Percentiles rank a stretch among this genome's conserved stretches.
Conservation (phyloP, 1,284 basidiomycete genomes). For the Leucoagaricus sp. region DNA sequence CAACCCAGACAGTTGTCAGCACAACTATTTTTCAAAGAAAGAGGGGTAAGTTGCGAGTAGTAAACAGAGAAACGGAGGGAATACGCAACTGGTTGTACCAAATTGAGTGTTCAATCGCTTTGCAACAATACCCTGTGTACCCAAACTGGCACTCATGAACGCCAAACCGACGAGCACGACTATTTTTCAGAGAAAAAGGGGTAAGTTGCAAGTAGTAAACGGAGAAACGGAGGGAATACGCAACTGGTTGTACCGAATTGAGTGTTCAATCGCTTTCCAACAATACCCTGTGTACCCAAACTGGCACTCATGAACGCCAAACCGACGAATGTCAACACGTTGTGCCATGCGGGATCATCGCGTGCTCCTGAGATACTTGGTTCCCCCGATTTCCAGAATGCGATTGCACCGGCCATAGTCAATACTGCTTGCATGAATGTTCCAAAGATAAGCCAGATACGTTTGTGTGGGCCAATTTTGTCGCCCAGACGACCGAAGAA, state of each 20-base stretch:
- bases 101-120: constrained; percentile 81
- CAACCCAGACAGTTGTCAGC: constrained; percentile 84
- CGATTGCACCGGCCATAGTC: constrained; percentile 70
- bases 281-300: constrained; percentile 81
- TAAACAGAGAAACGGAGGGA: constrained; percentile 20
- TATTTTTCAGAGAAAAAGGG: no score
- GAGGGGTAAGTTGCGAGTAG: no score
- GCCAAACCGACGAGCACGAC: constrained; percentile 57
- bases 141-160: constrained; percentile 78
- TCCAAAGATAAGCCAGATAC: constrained; percentile 74
- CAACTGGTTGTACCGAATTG: constrained; percentile 80
- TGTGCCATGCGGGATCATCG: constrained; percentile 70
- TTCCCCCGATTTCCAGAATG: constrained; percentile 66
- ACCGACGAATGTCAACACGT: constrained; percentile 63
- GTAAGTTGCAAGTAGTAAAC: neutral
- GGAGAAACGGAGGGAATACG: constrained; percentile 31
- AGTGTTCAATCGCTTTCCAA: constrained; percentile 78
- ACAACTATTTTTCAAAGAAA: constrained; percentile 58
- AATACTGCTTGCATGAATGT: constrained; percentile 76
- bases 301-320: constrained; percentile 79
- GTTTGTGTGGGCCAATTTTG: constrained; percentile 66
- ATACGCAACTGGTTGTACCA: constrained; percentile 68
- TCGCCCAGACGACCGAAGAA: constrained; percentile 74
- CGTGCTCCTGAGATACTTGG: constrained; percentile 51
- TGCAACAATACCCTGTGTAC: constrained; percentile 82